Percentiles rank a stretch among this genome's conserved stretches.
Conservation (phyloP, 176 grass and related monocot species). For the Olyra latifolia region DNA sequence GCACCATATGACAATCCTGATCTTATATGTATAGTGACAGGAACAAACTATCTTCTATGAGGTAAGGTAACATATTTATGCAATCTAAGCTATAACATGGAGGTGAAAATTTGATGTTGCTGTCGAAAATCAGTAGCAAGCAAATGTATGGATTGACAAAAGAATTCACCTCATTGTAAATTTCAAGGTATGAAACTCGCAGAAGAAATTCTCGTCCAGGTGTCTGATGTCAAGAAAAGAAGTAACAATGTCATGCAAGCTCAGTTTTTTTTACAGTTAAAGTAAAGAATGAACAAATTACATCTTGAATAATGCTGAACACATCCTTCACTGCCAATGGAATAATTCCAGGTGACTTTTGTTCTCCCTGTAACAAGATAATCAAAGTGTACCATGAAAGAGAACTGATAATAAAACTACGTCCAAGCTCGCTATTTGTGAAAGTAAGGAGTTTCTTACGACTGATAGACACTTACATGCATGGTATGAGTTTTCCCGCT, state of each 20-base stretch:
- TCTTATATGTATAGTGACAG: background rate
- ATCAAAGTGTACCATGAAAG: constrained; percentile 11
- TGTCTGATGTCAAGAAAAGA: constrained; percentile 62
- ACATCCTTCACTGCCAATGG: constrained; percentile 97
- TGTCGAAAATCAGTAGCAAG: constrained; percentile 19
- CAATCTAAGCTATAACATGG: background rate
- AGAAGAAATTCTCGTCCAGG: constrained; percentile 98
- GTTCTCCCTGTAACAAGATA: constrained; percentile 70
- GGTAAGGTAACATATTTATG: background rate
- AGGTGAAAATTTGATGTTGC: background rate
- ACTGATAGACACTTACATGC: constrained; percentile 70
- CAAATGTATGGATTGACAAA: constrained; percentile 18
- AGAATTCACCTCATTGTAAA: constrained; percentile 95
- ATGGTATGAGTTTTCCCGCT: constrained; percentile 99
- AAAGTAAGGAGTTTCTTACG: background rate
- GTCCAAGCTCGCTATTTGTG: background rate
- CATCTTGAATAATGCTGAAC: constrained; percentile 99
- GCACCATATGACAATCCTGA: background rate
- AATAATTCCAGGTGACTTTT: constrained; percentile 98
- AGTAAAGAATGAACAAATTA: constrained; percentile 42
- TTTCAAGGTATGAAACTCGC: constrained; percentile 99
- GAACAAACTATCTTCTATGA: constrained; percentile 22
- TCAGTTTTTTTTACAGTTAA: background rate
- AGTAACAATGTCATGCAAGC: constrained; percentile 34
- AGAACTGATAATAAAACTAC: constrained; percentile 5